Evolutionary conservation across 179 eudicot species (phyloP).

Genomic region (Patellifolia procumbens): DNA sequence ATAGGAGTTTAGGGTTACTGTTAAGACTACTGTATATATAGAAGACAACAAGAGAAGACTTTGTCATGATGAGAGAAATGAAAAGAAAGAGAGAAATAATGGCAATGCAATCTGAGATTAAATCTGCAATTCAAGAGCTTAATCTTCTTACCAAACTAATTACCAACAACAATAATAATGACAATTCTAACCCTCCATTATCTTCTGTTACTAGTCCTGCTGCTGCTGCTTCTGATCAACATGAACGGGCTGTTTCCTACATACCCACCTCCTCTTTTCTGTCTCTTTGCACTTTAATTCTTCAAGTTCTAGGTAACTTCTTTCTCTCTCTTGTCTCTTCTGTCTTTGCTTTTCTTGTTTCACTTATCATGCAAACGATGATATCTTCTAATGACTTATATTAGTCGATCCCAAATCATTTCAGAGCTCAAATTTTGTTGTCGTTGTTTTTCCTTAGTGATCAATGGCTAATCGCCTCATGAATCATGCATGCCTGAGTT

Average conservation of each 20-base stretch:
- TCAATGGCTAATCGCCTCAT: too few species aligned
- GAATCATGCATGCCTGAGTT: conserved; percentile 9
- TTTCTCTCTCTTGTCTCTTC: neutral
- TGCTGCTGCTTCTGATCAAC: conserved; percentile 3
- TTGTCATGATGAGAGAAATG: neutral
- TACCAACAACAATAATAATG: neutral
- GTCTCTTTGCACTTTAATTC: neutral
- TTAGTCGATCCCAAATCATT: too few species aligned
- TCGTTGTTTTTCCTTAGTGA: too few species aligned
- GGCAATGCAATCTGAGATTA: conserved; percentile 9
- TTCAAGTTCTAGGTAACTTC: conserved; percentile 3
- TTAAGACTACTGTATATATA: conserved; percentile 1
- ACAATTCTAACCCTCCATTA: neutral
- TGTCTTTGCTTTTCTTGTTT: too few species aligned
- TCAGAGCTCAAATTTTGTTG: too few species aligned
- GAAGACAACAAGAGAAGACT: conserved; percentile 12
- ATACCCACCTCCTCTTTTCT: conserved; percentile 7
- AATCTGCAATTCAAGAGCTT: conserved; percentile 10
- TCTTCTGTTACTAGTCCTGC: neutral
- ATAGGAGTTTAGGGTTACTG: neutral
- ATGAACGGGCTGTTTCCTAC: neutral
- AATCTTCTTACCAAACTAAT: neutral
- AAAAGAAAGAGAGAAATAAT: conserved; percentile 10
- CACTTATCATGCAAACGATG: too few species aligned
- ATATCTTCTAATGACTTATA: too few species aligned